Percentiles rank a stretch among this genome's conserved stretches.
These are phyloP conservation scores for Sarcomyxa edulis DNA, from an alignment of 768 basidiomycete species.

Conservation along the genomic window DNA sequence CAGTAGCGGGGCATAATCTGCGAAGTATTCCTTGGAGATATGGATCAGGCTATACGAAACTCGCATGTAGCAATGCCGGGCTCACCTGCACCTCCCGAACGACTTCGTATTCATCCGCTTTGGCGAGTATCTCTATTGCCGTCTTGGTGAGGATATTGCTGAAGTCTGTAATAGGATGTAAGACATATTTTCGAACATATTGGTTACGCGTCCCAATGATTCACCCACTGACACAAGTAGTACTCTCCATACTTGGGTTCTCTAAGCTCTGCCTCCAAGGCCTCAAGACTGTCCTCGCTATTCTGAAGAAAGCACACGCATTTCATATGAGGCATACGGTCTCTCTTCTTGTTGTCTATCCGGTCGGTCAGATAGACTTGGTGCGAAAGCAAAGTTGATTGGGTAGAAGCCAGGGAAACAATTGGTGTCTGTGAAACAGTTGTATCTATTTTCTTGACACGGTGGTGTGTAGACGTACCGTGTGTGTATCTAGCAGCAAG, in stretches of 20 bases:
- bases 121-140: constrained; percentile 88
- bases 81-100: constrained; percentile 94
- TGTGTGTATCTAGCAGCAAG: constrained; percentile 89
- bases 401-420: constrained; percentile 90
- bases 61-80: neutral
- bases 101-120: constrained; percentile 93
- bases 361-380: constrained; percentile 98
- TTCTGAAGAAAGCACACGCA: constrained; percentile 92
- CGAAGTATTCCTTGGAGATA: constrained; percentile 83
- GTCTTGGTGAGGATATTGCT: constrained; percentile 89
- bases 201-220: constrained; percentile 28
- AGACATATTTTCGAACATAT: constrained; percentile 13
- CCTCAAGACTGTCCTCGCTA: constrained; percentile 76
- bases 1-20: constrained; percentile 87
- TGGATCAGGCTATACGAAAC: constrained; percentile 3
- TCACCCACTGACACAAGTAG: constrained; percentile 96
- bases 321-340: constrained; percentile 94
- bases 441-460: constrained; percentile 2
- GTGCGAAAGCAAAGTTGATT: constrained; percentile 87
- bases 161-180: constrained; percentile 61
- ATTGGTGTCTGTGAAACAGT: constrained; percentile 74
- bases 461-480: constrained; percentile 45
- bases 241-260: constrained; percentile 97
- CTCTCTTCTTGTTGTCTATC: constrained; percentile 90
- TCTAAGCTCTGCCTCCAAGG: constrained; percentile 76